These are phyloP conservation scores for Hypoxylon sp. DNA, from an alignment of 2,329 filamentous ascomycete species.

Conservation along the genomic window DNA sequence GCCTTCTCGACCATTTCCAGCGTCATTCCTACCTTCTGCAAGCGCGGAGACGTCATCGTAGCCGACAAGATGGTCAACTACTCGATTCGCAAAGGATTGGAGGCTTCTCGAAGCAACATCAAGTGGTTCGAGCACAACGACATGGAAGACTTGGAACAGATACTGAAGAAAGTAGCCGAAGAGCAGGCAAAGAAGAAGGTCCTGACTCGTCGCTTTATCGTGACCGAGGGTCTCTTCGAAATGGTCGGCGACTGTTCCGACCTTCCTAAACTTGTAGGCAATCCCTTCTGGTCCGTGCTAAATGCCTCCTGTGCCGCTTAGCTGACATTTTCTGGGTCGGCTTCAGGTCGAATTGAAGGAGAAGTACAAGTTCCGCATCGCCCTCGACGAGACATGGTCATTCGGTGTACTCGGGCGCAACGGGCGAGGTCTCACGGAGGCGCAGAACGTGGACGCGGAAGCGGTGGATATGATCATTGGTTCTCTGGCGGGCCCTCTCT, in stretches of 20 bases:
- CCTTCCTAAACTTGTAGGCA: slow-evolving; percentile 80
- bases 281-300: neutral
- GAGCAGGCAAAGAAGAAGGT: slow-evolving; percentile 87
- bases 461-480: slow-evolving; percentile 98
- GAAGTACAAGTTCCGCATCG: slow-evolving; percentile 96
- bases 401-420: slow-evolving; percentile 94
- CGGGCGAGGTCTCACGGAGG: slow-evolving; percentile 91
- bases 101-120: slow-evolving; percentile 90
- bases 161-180: slow-evolving; percentile 83
- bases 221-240: slow-evolving; percentile 95
- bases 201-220: slow-evolving; percentile 90
- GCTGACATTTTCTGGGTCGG: slow-evolving; percentile 13
- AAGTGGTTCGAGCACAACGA: slow-evolving; percentile 96
- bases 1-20: slow-evolving; percentile 96
- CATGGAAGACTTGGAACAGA: slow-evolving; percentile 88
- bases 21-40: slow-evolving; percentile 96
- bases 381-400: slow-evolving; percentile 96
- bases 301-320: neutral
- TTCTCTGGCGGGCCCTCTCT: slow-evolving; percentile 86
- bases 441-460: slow-evolving; percentile 92
- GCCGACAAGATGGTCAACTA: slow-evolving; percentile 94
- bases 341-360: slow-evolving; percentile 89
- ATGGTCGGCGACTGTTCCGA: slow-evolving; percentile 85
- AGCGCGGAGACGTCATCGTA: slow-evolving; percentile 96
- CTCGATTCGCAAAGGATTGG: slow-evolving; percentile 90